A percentile compares a stretch with the other conserved stretches of the same genome.
Evolutionary conservation across 2,329 filamentous ascomycete genomes (phyloP).

Genomic region (Calonectria hawksworthii): DNA sequence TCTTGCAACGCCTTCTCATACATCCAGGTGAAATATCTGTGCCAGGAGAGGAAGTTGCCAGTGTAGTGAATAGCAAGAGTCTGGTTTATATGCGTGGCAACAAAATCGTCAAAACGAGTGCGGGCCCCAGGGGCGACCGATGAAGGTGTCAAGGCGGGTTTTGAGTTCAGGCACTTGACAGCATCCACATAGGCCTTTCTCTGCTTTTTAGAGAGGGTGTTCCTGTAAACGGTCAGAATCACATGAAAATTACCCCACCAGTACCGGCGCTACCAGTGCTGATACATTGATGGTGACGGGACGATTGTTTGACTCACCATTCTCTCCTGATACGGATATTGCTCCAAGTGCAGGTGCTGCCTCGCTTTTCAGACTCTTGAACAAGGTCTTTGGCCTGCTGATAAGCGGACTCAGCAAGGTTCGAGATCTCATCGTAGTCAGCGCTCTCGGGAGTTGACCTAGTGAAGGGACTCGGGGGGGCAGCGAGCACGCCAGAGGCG

Average conservation of each 20-base stretch:
- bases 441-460: constrained; percentile 34
- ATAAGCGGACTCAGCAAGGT: constrained; percentile 41
- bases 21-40: constrained; percentile 50
- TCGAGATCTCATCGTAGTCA: constrained; percentile 37
- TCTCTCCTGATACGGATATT: constrained; percentile 50
- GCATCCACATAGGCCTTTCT: constrained; percentile 58
- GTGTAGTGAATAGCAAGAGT: constrained; percentile 60
- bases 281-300: constrained; percentile 36
- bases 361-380: constrained; percentile 36
- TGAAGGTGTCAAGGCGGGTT: constrained; percentile 52
- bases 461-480: constrained; percentile 31
- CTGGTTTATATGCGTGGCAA: constrained; percentile 63
- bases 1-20: constrained; percentile 50
- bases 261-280: neutral
- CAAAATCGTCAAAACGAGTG: constrained; percentile 64
- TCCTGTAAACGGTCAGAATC: constrained; percentile 31
- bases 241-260: neutral
- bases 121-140: constrained; percentile 57
- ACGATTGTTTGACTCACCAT: constrained; percentile 45
- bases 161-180: constrained; percentile 58
- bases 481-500: constrained; percentile 37
- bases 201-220: constrained; percentile 40
- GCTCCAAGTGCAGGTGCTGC: constrained; percentile 44
- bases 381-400: constrained; percentile 40
- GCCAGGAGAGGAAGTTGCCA: constrained; percentile 50